Percentiles rank a stretch among this genome's conserved stretches.
Evolutionary conservation across 768 basidiomycete genomes (phyloP).

Genomic region (Rhodotorula paludigena): DNA sequence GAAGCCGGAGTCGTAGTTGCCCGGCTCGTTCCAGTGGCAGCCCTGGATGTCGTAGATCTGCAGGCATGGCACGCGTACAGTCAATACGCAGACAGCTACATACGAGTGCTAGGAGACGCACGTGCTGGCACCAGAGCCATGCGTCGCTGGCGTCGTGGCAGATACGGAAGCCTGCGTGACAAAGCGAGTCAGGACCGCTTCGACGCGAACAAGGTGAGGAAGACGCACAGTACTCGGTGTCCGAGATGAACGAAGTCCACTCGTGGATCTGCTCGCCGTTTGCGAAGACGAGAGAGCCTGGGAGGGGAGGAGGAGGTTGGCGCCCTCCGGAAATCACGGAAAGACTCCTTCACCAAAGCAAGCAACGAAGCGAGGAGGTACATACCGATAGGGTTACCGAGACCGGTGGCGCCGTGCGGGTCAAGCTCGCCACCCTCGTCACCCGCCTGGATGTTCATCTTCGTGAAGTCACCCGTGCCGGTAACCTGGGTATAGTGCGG

Average conservation of each 20-base stretch:
- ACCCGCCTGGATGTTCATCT: slow-evolving; percentile 48
- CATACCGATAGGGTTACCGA: slow-evolving; percentile 50
- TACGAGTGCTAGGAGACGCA: slow-evolving; percentile 14
- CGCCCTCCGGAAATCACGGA: no score
- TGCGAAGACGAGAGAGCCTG: slow-evolving; percentile 47
- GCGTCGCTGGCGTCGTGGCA: slow-evolving; percentile 46
- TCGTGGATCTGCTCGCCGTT: slow-evolving; percentile 49
- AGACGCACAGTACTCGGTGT: slow-evolving; percentile 49
- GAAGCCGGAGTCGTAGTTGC: slow-evolving; percentile 45
- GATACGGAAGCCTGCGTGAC: slow-evolving; percentile 46
- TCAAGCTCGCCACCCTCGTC: slow-evolving; percentile 53
- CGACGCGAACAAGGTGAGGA: not conserved
- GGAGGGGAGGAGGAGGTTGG: not conserved
- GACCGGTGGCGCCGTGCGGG: slow-evolving; percentile 50
- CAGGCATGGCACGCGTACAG: not conserved
- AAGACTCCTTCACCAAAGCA: not conserved
- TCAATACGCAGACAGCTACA: not conserved
- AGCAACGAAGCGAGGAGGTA: not conserved
- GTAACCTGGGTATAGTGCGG: slow-evolving; percentile 58
- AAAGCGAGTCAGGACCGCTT: not conserved
- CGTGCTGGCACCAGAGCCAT: slow-evolving; percentile 45
- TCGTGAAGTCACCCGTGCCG: slow-evolving; percentile 49
- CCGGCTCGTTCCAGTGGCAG: slow-evolving; percentile 45
- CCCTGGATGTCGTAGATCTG: slow-evolving; percentile 15
- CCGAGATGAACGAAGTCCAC: slow-evolving; percentile 44